A percentile compares a stretch with the other conserved stretches of the same genome.
Conservation (phyloP, 306 rosid genomes). For the Vicia sativa region DNA sequence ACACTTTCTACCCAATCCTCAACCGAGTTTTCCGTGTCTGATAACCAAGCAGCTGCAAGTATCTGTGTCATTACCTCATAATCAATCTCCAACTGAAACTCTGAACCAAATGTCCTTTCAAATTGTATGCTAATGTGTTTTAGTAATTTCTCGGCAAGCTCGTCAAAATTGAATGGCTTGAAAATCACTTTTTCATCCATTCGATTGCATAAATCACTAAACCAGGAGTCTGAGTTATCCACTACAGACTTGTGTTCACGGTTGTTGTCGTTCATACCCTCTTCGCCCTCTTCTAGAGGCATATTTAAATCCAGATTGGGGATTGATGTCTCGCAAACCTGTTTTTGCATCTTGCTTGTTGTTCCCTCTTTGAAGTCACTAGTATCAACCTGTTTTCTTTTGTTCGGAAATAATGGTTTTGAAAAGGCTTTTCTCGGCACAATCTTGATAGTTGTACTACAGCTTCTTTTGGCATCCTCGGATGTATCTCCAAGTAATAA, state of each 20-base stretch:
- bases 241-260: constrained; percentile 50
- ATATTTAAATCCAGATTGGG: constrained; percentile 75
- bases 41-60: constrained; percentile 83
- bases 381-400: constrained; percentile 60
- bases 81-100: constrained; percentile 66
- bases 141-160: constrained; percentile 50
- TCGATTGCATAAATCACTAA: constrained; percentile 55
- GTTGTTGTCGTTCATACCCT: constrained; percentile 40
- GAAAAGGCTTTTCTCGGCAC: constrained; percentile 42
- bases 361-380: constrained; percentile 40
- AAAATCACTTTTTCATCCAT: constrained; percentile 60
- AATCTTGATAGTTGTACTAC: constrained; percentile 54
- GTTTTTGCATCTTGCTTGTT: constrained; percentile 47
- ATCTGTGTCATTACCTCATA: constrained; percentile 65
- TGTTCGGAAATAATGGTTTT: constrained; percentile 42
- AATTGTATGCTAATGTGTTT: constrained; percentile 49
- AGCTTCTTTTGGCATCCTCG: constrained; percentile 41
- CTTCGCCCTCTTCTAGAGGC: constrained; percentile 65
- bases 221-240: constrained; percentile 63
- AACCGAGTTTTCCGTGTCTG: constrained; percentile 57
- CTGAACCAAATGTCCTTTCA: constrained; percentile 49
- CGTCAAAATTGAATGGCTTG: constrained; percentile 71
- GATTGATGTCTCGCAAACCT: constrained; percentile 49
- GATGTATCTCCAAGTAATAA: constrained; percentile 42
- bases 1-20: constrained; percentile 73